Base-by-base conservation (phyloP, 768 basidiomycete species). In the Tulasnella sp. region DNA sequence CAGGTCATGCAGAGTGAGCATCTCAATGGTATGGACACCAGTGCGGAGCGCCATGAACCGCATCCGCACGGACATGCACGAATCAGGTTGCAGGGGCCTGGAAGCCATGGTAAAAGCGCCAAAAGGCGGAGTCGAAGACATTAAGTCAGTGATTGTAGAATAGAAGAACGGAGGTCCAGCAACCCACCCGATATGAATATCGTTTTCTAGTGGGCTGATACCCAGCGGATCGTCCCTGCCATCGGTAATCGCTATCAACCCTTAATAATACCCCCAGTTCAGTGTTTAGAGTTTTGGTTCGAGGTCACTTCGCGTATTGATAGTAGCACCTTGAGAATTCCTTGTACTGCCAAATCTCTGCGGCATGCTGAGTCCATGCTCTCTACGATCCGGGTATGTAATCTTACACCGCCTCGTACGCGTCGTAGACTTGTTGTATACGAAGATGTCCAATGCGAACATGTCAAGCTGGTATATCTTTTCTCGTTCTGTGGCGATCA, bases 11-110 rank as follows among this genome's bases (percentile, higher is more conserved):
- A 92, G 71, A 0, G 81, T 82, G 53, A 92, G 71, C 4, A 78
- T 75, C 62, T 86, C 82, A 52, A 92, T 77, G 2, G 82, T 75
- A 66, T 92, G 88, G 1, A 91, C 81, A 2, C 90, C 90, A 19
- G 87, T 83, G 7, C 79, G 76, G 49, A 92, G 72, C 2, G 90
- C 88, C 48, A 92, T 71, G 65, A 92, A 91, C 60, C 84, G 79
- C 84, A 92, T 89, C 42, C 87, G 75, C 24, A 92, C 86, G 19
- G 86, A 87, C 68, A 92, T 89, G 67, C 88, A 89, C 1, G 87
- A 83, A 10, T 81, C 80, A 2, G 89, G 85, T n/a, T 79, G 75
- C 19, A 92, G 74, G 11, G 89, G 89, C 10, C 87, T 91, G 63
- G 8, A 9, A 9, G 55, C 25, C n/a, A n/a, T n/a, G n/a, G n/a